phyloP scores from a whole-genome alignment of 108 stramenopile genomes.

The Skeletonema marinoi region DNA sequence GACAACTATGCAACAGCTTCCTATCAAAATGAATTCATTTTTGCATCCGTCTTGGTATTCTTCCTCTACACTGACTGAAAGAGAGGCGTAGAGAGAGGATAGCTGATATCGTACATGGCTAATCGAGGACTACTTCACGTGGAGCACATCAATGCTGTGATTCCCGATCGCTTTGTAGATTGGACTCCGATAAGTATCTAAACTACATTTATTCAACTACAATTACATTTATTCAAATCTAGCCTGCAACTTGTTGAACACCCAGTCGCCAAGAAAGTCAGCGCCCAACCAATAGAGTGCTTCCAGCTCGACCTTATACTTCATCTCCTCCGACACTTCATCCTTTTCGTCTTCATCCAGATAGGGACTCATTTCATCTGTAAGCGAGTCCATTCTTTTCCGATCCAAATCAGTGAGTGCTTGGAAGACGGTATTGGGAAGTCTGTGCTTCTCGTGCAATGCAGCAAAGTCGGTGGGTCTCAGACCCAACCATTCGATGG shows the following conservation, averaged over 20 bases:
- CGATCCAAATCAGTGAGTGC: slow-evolving; percentile 61
- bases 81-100: neutral
- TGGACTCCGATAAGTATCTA: neutral
- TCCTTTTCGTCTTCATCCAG: slow-evolving; percentile 37
- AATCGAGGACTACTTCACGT: too few species aligned
- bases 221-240: neutral
- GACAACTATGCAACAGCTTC: slow-evolving; percentile 63
- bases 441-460: slow-evolving; percentile 12
- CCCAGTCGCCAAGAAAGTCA: slow-evolving; percentile 51
- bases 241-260: slow-evolving; percentile 19
- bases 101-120: neutral
- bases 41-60: slow-evolving; percentile 51
- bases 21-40: slow-evolving; percentile 52
- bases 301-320: slow-evolving; percentile 83
- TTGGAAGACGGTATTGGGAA: slow-evolving; percentile 53
- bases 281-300: slow-evolving; percentile 83
- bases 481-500: slow-evolving; percentile 82
- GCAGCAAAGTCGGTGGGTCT: slow-evolving; percentile 58
- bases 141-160: neutral
- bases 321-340: slow-evolving; percentile 50
- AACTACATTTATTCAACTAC: neutral
- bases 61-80: slow-evolving; percentile 47
- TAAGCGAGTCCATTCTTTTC: slow-evolving; percentile 55
- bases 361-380: slow-evolving; percentile 33
- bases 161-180: neutral